Evolutionary conservation across 371 early-diverging fungal genomes (phyloP), one percentile per base, ranked within the genome.

Genomic region (Mycotypha africana): DNA sequence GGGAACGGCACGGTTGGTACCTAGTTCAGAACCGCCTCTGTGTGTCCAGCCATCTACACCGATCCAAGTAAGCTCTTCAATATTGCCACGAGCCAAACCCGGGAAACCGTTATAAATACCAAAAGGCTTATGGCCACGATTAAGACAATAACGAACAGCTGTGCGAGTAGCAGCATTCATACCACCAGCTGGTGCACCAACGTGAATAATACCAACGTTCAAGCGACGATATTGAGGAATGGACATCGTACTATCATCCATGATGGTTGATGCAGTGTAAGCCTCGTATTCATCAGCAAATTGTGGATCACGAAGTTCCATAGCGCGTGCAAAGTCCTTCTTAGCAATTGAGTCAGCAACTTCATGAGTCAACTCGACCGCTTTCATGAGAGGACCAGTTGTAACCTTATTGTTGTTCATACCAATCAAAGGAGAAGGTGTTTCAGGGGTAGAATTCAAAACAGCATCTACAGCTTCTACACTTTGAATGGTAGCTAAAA

Each of bases 91-190:
- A 28, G 91, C 74, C 26, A 98, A 76, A 26, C 99, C 99, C n/a
- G 84, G 82, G 68, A 97, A 96, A 12, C 99, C 98, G 64, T 98
- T 93, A 52, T 81, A 74, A 45, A 98, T 88, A 35, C 76, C 95
- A 47, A 93, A 58, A 11, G 95, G 85, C 0, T 68, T 79, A 48
- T 94, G 89, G 0, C 94, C 95, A 28, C 85, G 81, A 67, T 89
- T 89, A 45, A 92, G 66, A 22, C 90, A 88, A 32, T 89, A 82
- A 19, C 95, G 88, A 16, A 92, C 93, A 6, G 89, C 86, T 3
- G 89, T 84, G 42, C 96, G 85, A 5, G 97, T 91, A 1, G 95
- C 97, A 11, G 95, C 87, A 65, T 99, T 99, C 95, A 98, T 97
- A 38, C 99, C 99, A 45, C 93, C 95, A 12, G 96, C 93, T 25